A percentile compares a stretch with the other conserved stretches of the same genome.
Evolutionary conservation across 1,284 basidiomycete species (phyloP).

Genomic region (Kalmanozyma brasiliensis): DNA sequence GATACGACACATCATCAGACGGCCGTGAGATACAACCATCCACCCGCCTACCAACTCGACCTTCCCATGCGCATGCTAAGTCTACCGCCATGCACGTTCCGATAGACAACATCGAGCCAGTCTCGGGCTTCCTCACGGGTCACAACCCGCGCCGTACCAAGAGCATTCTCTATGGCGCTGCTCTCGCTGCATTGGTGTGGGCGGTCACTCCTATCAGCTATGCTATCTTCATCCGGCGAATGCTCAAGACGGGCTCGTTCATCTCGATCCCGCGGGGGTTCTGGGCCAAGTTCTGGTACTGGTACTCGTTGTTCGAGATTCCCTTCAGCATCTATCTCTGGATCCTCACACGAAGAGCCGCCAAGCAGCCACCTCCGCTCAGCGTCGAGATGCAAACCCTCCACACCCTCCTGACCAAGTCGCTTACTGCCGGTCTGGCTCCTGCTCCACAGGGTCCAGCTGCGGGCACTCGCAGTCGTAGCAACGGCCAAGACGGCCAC

Average conservation of each 20-base stretch:
- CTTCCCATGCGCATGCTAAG: too few species aligned
- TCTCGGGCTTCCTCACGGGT: constrained; percentile 1
- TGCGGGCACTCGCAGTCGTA: too few species aligned
- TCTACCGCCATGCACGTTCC: too few species aligned
- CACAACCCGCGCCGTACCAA: neutral
- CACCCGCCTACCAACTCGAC: too few species aligned
- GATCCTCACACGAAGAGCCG: neutral
- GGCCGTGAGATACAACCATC: too few species aligned
- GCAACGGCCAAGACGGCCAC: neutral
- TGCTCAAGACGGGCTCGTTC: neutral
- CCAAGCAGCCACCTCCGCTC: neutral
- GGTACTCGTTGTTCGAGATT: neutral
- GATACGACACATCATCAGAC: too few species aligned
- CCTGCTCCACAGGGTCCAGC: too few species aligned
- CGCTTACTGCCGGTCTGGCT: constrained; percentile 1
- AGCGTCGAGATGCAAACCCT: neutral
- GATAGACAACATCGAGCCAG: neutral
- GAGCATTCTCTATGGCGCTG: neutral
- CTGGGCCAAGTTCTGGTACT: constrained; percentile 2
- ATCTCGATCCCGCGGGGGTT: constrained; percentile 1
- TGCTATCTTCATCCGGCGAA: neutral
- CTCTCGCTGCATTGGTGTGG: neutral
- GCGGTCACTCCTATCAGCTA: constrained; percentile 1
- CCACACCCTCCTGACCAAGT: neutral
- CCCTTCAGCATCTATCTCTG: constrained; percentile 1